Conservation (phyloP, 169 alveolate genomes). For the Eimeria mitis region DNA sequence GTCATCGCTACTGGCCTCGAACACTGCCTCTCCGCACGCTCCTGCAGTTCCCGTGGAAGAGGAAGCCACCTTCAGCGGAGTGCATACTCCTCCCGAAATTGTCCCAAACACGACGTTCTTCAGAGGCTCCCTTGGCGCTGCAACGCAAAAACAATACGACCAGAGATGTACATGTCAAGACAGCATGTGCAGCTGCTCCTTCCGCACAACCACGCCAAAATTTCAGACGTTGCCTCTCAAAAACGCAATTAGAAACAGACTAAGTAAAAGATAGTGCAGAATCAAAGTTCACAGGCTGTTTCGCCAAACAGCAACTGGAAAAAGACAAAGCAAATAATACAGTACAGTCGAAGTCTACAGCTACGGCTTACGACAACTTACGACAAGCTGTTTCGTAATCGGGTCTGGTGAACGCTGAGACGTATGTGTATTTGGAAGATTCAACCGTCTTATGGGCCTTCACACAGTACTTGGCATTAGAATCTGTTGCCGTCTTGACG, state of each 20-base stretch:
- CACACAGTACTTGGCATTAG: slow-evolving; percentile 73
- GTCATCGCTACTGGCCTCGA: slow-evolving; percentile 75
- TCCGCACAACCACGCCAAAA: neutral
- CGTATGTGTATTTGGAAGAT: slow-evolving; percentile 66
- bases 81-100: slow-evolving; percentile 33
- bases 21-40: slow-evolving; percentile 66
- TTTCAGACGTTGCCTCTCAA: neutral
- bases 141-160: neutral
- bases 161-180: neutral
- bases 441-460: slow-evolving; percentile 75
- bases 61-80: slow-evolving; percentile 9
- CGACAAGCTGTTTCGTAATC: slow-evolving; percentile 84
- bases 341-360: too few relatives aligned
- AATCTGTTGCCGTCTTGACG: slow-evolving; percentile 5
- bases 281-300: too few relatives aligned
- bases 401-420: slow-evolving; percentile 80
- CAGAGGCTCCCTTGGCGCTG: slow-evolving; percentile 81
- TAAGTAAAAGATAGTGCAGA: neutral
- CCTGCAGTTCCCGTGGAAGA: slow-evolving; percentile 62
- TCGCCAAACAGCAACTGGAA: neutral
- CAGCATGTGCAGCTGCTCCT: neutral
- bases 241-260: neutral
- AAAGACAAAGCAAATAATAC: too few relatives aligned
- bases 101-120: slow-evolving; percentile 61
- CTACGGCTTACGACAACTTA: slow-evolving; percentile 52